phyloP scores from a whole-genome alignment of 495 filamentous ascomycete species.

The Platismatia glauca region DNA sequence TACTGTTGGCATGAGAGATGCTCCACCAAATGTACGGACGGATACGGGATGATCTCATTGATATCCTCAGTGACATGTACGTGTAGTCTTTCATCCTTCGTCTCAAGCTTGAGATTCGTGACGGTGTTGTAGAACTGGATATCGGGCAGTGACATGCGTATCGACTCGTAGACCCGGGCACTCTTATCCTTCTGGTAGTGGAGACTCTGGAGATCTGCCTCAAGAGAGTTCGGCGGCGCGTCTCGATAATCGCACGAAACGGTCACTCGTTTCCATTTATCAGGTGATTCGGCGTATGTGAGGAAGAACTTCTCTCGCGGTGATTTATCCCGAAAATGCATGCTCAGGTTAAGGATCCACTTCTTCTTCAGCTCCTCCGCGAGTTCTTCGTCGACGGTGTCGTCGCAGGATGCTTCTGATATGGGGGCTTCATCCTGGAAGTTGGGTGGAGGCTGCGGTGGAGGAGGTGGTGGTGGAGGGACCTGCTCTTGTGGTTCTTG shows the following conservation, averaged over 20 bases:
- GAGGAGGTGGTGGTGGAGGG: constrained; percentile 18
- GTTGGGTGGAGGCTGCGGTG: constrained; percentile 10
- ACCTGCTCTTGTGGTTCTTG: constrained; percentile 16
- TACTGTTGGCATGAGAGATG: constrained; percentile 59
- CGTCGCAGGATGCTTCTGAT: constrained; percentile 25
- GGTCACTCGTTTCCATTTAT: constrained; percentile 78
- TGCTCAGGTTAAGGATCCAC: constrained; percentile 97
- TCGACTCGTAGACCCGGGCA: constrained; percentile 90
- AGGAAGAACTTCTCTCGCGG: constrained; percentile 98
- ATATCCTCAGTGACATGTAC: constrained; percentile 98
- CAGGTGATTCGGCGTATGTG: constrained; percentile 75
- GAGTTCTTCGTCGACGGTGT: constrained; percentile 50
- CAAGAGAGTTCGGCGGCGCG: constrained; percentile 71
- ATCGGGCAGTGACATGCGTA: constrained; percentile 79
- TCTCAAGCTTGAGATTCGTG: constrained; percentile 92
- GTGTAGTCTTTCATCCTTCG: constrained; percentile 78
- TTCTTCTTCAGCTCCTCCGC: constrained; percentile 73
- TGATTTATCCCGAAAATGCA: constrained; percentile 95
- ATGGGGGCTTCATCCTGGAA: constrained; percentile 31
- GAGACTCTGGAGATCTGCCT: constrained; percentile 67
- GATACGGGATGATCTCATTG: constrained; percentile 90
- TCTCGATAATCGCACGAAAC: constrained; percentile 90
- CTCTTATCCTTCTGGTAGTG: constrained; percentile 89
- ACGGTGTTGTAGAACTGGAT: constrained; percentile 95
- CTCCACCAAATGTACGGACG: constrained; percentile 60